Conservation (phyloP, 2,329 filamentous ascomycete species). For the Daldinia sp. region DNA sequence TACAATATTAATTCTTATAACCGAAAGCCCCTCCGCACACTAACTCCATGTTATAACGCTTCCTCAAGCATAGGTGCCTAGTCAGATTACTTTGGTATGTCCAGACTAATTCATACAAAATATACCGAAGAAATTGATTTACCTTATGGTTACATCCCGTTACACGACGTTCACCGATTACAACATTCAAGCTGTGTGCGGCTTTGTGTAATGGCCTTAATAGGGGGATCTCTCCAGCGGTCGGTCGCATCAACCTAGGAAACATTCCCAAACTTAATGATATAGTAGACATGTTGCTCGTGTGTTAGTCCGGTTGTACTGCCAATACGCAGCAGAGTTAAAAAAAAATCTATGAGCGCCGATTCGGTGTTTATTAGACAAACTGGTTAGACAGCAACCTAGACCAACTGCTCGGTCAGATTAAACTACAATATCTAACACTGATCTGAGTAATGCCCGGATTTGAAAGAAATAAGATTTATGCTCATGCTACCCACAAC, state of each 20-base stretch:
- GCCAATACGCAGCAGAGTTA: slow-evolving; percentile 19
- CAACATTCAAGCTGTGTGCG: slow-evolving; percentile 13
- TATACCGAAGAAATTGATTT: not conserved
- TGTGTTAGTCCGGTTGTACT: slow-evolving; percentile 18
- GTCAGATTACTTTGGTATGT: not conserved
- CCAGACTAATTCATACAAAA: slow-evolving; percentile 6
- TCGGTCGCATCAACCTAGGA: slow-evolving; percentile 26
- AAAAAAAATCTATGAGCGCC: not conserved
- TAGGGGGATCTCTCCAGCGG: slow-evolving; percentile 29
- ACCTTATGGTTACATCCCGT: slow-evolving; percentile 31
- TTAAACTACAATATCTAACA: slow-evolving; percentile 26
- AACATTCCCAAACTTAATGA: slow-evolving; percentile 11
- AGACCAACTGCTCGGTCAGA: slow-evolving; percentile 22
- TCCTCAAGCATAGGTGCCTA: not conserved
- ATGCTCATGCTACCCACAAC: slow-evolving; percentile 22
- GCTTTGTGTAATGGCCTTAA: slow-evolving; percentile 30
- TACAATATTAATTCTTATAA: slow-evolving; percentile 17
- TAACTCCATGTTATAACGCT: slow-evolving; percentile 4
- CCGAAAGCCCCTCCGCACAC: slow-evolving; percentile 6
- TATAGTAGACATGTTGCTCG: slow-evolving; percentile 15
- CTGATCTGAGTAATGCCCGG: slow-evolving; percentile 17
- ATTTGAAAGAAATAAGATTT: slow-evolving; percentile 24
- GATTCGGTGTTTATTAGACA: slow-evolving; percentile 6
- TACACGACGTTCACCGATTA: slow-evolving; percentile 30
- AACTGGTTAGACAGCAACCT: slow-evolving; percentile 13